A percentile compares a stretch with the other conserved stretches of the same genome.
Conservation (phyloP, 495 filamentous ascomycete genomes). For the Hypoxylon perforatum region DNA sequence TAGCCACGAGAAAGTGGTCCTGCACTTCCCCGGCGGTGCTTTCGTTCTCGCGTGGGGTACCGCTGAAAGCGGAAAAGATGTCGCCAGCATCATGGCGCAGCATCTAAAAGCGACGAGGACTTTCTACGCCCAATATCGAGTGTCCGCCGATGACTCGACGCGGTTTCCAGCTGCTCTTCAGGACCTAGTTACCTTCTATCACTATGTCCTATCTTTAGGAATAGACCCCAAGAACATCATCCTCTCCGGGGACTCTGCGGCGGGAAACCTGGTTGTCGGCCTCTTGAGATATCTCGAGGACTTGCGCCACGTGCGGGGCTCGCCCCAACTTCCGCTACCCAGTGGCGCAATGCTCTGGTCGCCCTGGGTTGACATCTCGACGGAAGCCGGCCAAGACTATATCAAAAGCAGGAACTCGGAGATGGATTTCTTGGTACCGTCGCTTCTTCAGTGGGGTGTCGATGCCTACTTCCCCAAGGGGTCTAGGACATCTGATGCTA, state of each 20-base stretch:
- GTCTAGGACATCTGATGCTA: conserved; percentile 1
- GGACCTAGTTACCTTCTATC: conserved; percentile 32
- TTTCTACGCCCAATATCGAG: conserved; percentile 32
- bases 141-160: conserved; percentile 2
- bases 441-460: conserved; percentile 34
- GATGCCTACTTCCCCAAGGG: conserved; percentile 24
- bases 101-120: conserved; percentile 3
- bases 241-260: conserved; percentile 32
- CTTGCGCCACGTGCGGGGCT: too few species aligned
- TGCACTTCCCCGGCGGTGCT: conserved; percentile 31
- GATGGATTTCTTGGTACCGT: conserved; percentile 9
- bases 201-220: conserved; percentile 16
- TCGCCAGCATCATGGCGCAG: background rate
- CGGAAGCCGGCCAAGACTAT: conserved; percentile 12
- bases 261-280: conserved; percentile 25
- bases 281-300: conserved; percentile 29
- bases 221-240: conserved; percentile 25
- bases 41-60: conserved; percentile 29
- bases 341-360: conserved; percentile 33
- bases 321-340: conserved; percentile 16
- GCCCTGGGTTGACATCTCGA: conserved; percentile 35
- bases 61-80: background rate
- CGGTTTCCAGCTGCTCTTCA: conserved; percentile 34
- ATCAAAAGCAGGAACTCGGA: background rate
- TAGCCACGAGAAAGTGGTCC: conserved; percentile 20